These are phyloP conservation scores for Anthracocystis panici-leucophaei DNA, from an alignment of 1,284 basidiomycete species.

Conservation along the genomic window DNA sequence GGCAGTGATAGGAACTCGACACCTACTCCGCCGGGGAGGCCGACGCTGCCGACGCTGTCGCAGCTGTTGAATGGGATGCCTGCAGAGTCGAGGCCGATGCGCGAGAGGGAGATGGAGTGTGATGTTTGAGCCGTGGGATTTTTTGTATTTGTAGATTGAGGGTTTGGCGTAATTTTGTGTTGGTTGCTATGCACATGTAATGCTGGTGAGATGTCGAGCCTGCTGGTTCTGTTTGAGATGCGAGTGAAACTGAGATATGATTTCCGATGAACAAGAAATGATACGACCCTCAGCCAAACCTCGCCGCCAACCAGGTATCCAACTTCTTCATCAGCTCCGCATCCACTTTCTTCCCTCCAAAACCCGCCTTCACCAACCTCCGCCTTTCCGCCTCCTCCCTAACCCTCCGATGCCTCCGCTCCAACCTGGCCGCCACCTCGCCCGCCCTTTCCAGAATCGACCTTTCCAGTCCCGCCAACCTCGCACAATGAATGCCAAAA, in stretches of 20 bases:
- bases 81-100: slow-evolving; percentile 15
- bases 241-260: too few relatives aligned
- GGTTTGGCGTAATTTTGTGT: not conserved
- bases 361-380: too few relatives aligned
- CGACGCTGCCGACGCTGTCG: slow-evolving; percentile 51
- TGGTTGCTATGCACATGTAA: too few relatives aligned
- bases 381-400: too few relatives aligned
- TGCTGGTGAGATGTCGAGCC: too few relatives aligned
- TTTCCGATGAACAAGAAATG: too few relatives aligned
- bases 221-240: too few relatives aligned
- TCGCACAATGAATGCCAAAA: slow-evolving; percentile 67
- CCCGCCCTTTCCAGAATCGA: slow-evolving; percentile 20
- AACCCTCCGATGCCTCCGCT: too few relatives aligned
- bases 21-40: slow-evolving; percentile 39
- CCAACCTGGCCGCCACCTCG: slow-evolving; percentile 6
- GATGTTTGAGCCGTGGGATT: slow-evolving; percentile 18
- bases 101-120: slow-evolving; percentile 44
- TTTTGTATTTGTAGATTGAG: slow-evolving; percentile 6
- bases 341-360: too few relatives aligned
- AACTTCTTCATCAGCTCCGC: too few relatives aligned
- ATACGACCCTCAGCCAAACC: too few relatives aligned
- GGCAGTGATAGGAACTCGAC: slow-evolving; percentile 39
- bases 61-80: slow-evolving; percentile 54
- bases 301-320: too few relatives aligned
- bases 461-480: slow-evolving; percentile 52